A percentile compares a stretch with the other conserved stretches of the same genome.
Conservation (phyloP, 1,284 basidiomycete genomes). For the Leccinum ambiguum region DNA sequence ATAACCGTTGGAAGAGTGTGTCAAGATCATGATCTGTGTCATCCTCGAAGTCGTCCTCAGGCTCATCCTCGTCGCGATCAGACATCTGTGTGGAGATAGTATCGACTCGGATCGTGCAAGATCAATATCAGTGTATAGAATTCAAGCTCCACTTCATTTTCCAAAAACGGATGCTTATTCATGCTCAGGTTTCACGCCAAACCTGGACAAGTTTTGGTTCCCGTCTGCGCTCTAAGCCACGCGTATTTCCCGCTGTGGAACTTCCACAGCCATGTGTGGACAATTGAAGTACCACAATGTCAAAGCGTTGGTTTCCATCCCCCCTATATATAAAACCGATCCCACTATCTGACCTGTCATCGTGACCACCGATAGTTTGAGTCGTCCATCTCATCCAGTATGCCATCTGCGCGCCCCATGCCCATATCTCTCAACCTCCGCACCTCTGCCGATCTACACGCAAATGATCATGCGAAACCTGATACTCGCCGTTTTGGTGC, state of each 20-base stretch:
- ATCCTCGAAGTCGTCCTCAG: too few relatives aligned
- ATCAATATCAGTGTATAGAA: too few relatives aligned
- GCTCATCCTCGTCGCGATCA: too few relatives aligned
- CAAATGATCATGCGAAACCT: constrained; percentile 3
- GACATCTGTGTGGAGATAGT: too few relatives aligned
- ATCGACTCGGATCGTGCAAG: too few relatives aligned
- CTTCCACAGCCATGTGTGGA: constrained; percentile 25
- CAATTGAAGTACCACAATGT: constrained; percentile 19
- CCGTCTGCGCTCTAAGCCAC: constrained; percentile 8
- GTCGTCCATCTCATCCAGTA: constrained; percentile 6
- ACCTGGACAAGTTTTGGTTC: too few relatives aligned
- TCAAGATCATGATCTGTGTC: too few relatives aligned
- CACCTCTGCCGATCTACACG: constrained; percentile 5
- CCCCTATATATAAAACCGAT: constrained; percentile 23
- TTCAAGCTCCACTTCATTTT: too few relatives aligned
- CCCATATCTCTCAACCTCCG: constrained; percentile 10
- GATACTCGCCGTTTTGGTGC: constrained; percentile 32
- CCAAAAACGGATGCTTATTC: too few relatives aligned
- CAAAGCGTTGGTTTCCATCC: constrained; percentile 24
- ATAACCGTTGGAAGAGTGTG: too few relatives aligned
- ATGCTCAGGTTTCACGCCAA: too few relatives aligned
- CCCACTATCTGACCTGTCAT: not conserved
- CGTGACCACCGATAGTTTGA: constrained; percentile 11
- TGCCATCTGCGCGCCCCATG: constrained; percentile 17
- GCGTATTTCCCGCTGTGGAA: constrained; percentile 19